Evolutionary conservation across 106 monocot genomes (phyloP).

Genomic region (Acorus gramineus): DNA sequence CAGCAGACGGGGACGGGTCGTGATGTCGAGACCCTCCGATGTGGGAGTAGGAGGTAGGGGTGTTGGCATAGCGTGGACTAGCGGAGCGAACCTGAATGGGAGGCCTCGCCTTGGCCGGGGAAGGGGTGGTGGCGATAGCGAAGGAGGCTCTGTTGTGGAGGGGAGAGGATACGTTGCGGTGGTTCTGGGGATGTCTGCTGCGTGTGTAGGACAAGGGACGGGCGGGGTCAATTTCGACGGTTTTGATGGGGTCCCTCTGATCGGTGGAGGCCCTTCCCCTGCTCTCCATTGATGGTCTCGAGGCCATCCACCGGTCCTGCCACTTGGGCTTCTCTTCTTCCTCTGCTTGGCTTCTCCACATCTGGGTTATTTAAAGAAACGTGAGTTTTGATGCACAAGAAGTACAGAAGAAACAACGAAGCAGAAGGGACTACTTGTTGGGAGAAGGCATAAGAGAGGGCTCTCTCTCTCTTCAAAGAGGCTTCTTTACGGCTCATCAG

Average conservation of each 20-base stretch:
- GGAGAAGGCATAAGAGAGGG: slow-evolving; percentile 66
- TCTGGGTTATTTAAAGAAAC: slow-evolving; percentile 12
- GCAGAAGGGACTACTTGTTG: slow-evolving; percentile 28
- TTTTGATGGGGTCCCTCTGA: slow-evolving; percentile 73
- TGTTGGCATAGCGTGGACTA: slow-evolving; percentile 52
- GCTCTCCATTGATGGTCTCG: slow-evolving; percentile 61
- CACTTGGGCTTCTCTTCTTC: slow-evolving; percentile 38
- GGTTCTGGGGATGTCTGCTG: background rate
- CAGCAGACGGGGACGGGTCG: slow-evolving; percentile 6
- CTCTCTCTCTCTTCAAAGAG: slow-evolving; percentile 55
- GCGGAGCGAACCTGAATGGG: slow-evolving; percentile 68
- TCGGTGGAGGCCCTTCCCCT: slow-evolving; percentile 58
- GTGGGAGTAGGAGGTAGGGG: slow-evolving; percentile 11
- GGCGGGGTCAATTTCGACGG: slow-evolving; percentile 73
- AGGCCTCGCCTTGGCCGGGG: slow-evolving; percentile 48
- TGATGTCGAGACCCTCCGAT: slow-evolving; percentile 3
- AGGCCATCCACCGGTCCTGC: slow-evolving; percentile 74
- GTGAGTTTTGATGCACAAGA: background rate
- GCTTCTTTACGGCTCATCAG: slow-evolving; percentile 49
- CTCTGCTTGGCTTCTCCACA: slow-evolving; percentile 25
- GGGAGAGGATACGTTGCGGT: slow-evolving; percentile 13
- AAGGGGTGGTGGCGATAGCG: slow-evolving; percentile 43
- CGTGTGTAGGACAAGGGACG: slow-evolving; percentile 53
- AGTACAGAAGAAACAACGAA: background rate
- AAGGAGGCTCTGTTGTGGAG: slow-evolving; percentile 5